phyloP scores from a whole-genome alignment of 768 basidiomycete genomes.

The Leccinum uliginosum region DNA sequence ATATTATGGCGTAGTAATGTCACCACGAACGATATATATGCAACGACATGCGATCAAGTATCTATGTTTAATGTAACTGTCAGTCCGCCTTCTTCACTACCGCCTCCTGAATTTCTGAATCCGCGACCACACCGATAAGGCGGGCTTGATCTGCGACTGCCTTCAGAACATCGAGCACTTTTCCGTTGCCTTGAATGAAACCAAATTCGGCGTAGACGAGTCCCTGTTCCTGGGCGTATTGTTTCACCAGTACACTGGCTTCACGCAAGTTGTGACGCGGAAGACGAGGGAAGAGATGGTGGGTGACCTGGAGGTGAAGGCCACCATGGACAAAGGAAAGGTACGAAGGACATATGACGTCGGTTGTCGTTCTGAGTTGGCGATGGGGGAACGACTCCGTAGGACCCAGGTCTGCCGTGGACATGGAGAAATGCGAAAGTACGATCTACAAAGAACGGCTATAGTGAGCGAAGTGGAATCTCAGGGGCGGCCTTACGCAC shows the following conservation, averaged over 20 bases:
- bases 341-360: constrained; percentile 82
- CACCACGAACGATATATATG: neutral
- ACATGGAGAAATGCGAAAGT: constrained; percentile 95
- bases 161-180: constrained; percentile 77
- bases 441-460: constrained; percentile 59
- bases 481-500: constrained; percentile 38
- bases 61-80: too few relatives aligned
- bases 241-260: constrained; percentile 81
- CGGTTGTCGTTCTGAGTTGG: constrained; percentile 95
- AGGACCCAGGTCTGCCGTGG: constrained; percentile 87
- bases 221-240: constrained; percentile 81
- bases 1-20: neutral
- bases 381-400: constrained; percentile 89
- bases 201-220: constrained; percentile 89
- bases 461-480: constrained; percentile 4
- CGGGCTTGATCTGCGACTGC: constrained; percentile 86
- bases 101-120: constrained; percentile 63
- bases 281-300: constrained; percentile 93
- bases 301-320: constrained; percentile 95
- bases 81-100: constrained; percentile 42
- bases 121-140: constrained; percentile 78
- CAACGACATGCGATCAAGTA: neutral
- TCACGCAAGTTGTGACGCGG: constrained; percentile 88
- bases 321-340: constrained; percentile 93
- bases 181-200: constrained; percentile 79